Evolutionary conservation across 192 early-diverging fungal species (phyloP), one percentile per base, ranked within the genome.

Genomic region (Helicostylum pulchrum): DNA sequence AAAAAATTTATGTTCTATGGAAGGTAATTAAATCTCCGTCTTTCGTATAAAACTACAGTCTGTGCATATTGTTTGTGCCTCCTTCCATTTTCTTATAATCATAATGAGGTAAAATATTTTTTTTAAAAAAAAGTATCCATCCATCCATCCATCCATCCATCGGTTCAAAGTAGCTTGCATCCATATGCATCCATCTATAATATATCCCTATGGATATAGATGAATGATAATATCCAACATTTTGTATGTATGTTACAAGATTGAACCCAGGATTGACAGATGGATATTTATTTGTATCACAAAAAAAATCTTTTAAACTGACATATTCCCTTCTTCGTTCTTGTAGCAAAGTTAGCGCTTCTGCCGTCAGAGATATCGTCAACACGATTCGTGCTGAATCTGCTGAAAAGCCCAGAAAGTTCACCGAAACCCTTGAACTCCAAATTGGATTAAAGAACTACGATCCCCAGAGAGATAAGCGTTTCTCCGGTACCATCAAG

Each of bases 401-500:
- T 72, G 83, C 87, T 79, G 94, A 94, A 83, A 94, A 94, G 83
- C 85, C 88, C 75, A 85, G 95, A 72, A 98, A 98, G 78, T 98
- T 98, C 88, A 84, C 81, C 57, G 95, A 98, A 85, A 96, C 95
- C 65, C 81, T 98, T 55, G 95, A 98, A 79, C 89, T 98, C 77
- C 95, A 98, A 80, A 89, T 98, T 80, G 95, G 95, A 78, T 87
- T 98, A 57, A 98, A 98, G 92, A 98, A 98, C 93, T 98, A 98
- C 90, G 95, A 98, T 88, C 95, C 95, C 69, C 95, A 98, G 84
- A 85, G 95, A 82, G 95, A 98, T 85, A 98, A 98, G 92, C 95
- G 95, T 94, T 98, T 98, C 91, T 92, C 90, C 73, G 95, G 95
- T 65, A 94, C 94, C 70, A 86, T 94, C 72, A 83, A 85, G 81